Evolutionary conservation across 805 yeast species (phyloP).

Genomic region (Ascoidea tarda): DNA sequence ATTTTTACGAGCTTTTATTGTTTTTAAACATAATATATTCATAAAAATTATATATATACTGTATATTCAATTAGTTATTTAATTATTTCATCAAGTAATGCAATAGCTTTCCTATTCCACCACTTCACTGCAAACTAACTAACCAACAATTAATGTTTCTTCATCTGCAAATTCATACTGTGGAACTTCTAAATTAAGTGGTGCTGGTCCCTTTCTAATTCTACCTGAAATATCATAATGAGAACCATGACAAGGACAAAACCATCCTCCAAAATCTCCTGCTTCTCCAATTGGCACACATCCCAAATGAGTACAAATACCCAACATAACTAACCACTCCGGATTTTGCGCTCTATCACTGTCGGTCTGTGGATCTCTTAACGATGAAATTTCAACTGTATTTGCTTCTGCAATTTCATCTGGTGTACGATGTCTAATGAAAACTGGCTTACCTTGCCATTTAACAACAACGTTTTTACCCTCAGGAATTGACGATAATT

Average conservation of each 20-base stretch:
- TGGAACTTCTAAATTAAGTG: constrained; percentile 95
- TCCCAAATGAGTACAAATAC: constrained; percentile 99
- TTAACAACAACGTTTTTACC: constrained; percentile 97
- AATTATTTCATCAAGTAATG: too few relatives aligned
- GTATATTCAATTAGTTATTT: too few relatives aligned
- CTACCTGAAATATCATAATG: constrained; percentile 99
- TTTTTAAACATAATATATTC: too few relatives aligned
- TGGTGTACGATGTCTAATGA: constrained; percentile 95
- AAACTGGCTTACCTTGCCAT: constrained; percentile 99
- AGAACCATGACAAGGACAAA: constrained; percentile 99
- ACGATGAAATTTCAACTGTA: constrained; percentile 51
- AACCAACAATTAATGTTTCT: constrained; percentile 83
- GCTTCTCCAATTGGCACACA: constrained; percentile 99
- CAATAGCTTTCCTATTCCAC: too few relatives aligned
- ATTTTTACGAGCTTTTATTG: too few relatives aligned
- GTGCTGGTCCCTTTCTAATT: constrained; percentile 99
- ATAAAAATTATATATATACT: too few relatives aligned
- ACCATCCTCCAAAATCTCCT: constrained; percentile 99
- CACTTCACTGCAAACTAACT: constrained; percentile 13
- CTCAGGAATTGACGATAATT: constrained; percentile 82
- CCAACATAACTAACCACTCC: constrained; percentile 97
- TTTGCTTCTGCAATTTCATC: constrained; percentile 93
- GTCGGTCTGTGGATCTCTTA: constrained; percentile 94
- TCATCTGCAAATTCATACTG: constrained; percentile 65
- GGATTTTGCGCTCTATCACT: constrained; percentile 91